Percentiles rank a stretch among this genome's conserved stretches.
phyloP scores from a whole-genome alignment of 2,329 filamentous ascomycete species.

The Pseudogymnoascus sp. region DNA sequence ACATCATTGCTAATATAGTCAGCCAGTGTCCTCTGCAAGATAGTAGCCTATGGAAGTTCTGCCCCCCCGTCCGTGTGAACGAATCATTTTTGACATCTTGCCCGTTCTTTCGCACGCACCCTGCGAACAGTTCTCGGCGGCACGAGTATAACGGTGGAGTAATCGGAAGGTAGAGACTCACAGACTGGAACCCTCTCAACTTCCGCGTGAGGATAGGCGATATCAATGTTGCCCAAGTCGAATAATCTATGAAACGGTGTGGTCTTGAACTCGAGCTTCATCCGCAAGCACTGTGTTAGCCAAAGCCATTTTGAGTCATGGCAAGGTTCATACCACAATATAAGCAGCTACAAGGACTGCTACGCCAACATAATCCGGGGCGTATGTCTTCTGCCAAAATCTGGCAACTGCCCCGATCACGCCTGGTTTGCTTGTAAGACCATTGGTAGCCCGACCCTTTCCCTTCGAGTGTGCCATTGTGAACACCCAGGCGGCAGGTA shows the following conservation, averaged over 20 bases:
- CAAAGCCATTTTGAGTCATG: background rate
- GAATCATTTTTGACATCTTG: background rate
- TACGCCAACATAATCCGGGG: constrained; percentile 80
- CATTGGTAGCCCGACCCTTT: background rate
- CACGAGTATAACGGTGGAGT: background rate
- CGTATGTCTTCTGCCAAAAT: constrained; percentile 63
- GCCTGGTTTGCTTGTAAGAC: constrained; percentile 5
- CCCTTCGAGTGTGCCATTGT: background rate
- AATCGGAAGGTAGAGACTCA: constrained; percentile 34
- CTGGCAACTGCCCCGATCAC: constrained; percentile 23
- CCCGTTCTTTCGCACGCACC: background rate
- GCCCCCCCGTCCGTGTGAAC: background rate
- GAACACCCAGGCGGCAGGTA: background rate
- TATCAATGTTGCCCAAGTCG: constrained; percentile 71
- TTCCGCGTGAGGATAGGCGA: constrained; percentile 79
- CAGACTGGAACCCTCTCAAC: constrained; percentile 74
- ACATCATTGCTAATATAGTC: constrained; percentile 51
- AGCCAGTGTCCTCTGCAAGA: background rate
- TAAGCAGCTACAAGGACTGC: constrained; percentile 60
- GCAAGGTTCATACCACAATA: constrained; percentile 42
- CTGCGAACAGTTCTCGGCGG: background rate
- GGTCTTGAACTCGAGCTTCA: constrained; percentile 57
- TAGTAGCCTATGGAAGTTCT: background rate
- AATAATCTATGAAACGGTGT: constrained; percentile 95
- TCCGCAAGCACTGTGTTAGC: background rate